phyloP scores from a whole-genome alignment of 106 monocot species.

The Acorus gramineus region DNA sequence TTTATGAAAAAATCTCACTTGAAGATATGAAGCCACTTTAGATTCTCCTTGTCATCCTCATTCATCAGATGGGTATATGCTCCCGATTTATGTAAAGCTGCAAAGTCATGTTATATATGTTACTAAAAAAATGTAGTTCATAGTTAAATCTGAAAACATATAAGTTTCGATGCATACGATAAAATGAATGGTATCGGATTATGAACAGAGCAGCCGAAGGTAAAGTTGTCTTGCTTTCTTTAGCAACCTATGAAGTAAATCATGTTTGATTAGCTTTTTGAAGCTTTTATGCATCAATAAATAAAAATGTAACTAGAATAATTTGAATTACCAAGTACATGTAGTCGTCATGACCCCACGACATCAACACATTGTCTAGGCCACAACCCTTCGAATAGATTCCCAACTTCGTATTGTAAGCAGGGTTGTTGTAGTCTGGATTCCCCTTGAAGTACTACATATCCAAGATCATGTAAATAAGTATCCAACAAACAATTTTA shows the following conservation, averaged over 20 bases:
- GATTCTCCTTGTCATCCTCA: slow-evolving; percentile 77
- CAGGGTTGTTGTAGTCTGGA: slow-evolving; percentile 50
- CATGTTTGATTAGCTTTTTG: background rate
- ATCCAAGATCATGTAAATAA: background rate
- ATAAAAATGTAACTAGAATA: background rate
- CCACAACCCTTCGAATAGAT: slow-evolving; percentile 79
- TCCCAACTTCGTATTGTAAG: slow-evolving; percentile 57
- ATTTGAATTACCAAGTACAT: slow-evolving; percentile 69
- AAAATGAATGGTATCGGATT: slow-evolving; percentile 87
- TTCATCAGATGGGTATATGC: slow-evolving; percentile 80
- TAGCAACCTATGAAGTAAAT: slow-evolving; percentile 45
- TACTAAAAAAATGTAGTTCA: background rate
- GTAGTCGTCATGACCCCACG: slow-evolving; percentile 92
- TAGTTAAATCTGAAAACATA: background rate
- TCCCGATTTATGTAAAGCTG: slow-evolving; percentile 76
- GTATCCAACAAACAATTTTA: background rate
- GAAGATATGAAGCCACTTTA: slow-evolving; percentile 87
- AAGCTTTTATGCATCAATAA: background rate
- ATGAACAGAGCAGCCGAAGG: slow-evolving; percentile 82
- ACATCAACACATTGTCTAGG: slow-evolving; percentile 77
- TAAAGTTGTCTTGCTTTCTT: slow-evolving; percentile 64
- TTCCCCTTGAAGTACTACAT: slow-evolving; percentile 64
- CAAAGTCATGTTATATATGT: background rate
- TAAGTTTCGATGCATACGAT: slow-evolving; percentile 31
- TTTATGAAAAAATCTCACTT: slow-evolving; percentile 32